Evolutionary conservation across 495 filamentous ascomycete genomes (phyloP), one percentile per base, ranked within the genome.

Genomic region (Penicillium steckii): DNA sequence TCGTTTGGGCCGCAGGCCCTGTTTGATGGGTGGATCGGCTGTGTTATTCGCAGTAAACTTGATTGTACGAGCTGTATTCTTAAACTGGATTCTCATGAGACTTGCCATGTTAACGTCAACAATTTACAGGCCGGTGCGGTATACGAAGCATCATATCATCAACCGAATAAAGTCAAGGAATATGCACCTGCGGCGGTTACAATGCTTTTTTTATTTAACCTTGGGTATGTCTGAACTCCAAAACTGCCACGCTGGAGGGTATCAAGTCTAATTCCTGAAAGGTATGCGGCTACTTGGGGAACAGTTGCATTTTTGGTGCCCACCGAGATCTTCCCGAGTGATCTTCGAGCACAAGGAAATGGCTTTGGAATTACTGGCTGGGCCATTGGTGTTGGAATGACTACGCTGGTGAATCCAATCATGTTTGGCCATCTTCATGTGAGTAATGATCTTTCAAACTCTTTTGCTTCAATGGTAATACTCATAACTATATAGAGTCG

Each of bases 311-410:
- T 80, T 58, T 65, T 81, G 8, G 59, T 79, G 13, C 80, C 77
- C 1, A 80, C 77, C 0, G 78, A 82, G 55, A 79, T 82, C 21
- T 81, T 77, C 55, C 75, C 76, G 1, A 70, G 69, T 13, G 75
- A 78, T 30, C 61, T 82, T 24, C 71, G 78, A 35, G 76, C 78
- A 18, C 74, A 82, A 53, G 80, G 79, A 2, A 80, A 82, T 59
- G 77, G 77, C 1, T 82, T 81, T 55, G 76, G 76, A 0, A 79
- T 83, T 17, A 80, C 77, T 15, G 80, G 78, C 3, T 82, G 79
- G 79, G 80, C 79, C 5, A 76, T 82, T 56, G 80, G 79, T 23
- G 77, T 79, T 8, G 78, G 79, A 13, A 73, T 76, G 67, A 77
- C 79, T 18, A 75, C 74, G n/a, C 65, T 79, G 30, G 72, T 81